Evolutionary conservation across 2,329 filamentous ascomycete species (phyloP), one percentile per base, ranked within the genome.

Genomic region (Colletotrichum cuscutae): DNA sequence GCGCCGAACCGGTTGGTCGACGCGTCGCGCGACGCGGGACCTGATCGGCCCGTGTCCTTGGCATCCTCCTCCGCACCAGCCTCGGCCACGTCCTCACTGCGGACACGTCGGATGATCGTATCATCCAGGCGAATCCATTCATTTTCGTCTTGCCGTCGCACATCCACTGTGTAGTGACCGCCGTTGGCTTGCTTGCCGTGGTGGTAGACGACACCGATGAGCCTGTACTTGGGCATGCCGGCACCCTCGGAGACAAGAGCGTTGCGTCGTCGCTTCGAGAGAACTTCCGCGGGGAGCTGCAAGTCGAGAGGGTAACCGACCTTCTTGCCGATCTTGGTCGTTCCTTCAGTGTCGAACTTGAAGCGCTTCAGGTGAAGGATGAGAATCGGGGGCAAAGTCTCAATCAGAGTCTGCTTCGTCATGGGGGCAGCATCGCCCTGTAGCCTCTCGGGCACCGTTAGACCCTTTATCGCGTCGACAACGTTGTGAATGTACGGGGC

Each of bases 241-340:
- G 82, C 81, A 56, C 92, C 91, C 75, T 92, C 91, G 19, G 90
- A 86, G 30, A 89, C 86, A 75, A 94, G 86, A 57, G 88, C 88
- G 76, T 91, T 91, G 65, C 93, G 90, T 80, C 92, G 93, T 78
- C 93, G 90, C 35, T 92, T 91, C 12, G 95, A 93, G 78, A 99
- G 93, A 11, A 95, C 93, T 80, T 98, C 96, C 70, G 92, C 93
- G 0, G 97, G 97, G 75, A 99, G 95, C 80, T 98, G 96, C 63
- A 99, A 88, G 79, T 98, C 95, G 32, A 99, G 86, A 0, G 97
- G 97, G 79, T 99, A 99, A 24, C 95, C 96, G 71, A 99, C 89
- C 85, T 96, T 97, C 86, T 98, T 99, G 94, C 96, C 98, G 75
- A 98, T 97, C 87, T 99, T 99, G 79, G 98, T 93, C 0, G 95